phyloP scores from a whole-genome alignment of 805 yeast species.

The Priceomyces medius region DNA sequence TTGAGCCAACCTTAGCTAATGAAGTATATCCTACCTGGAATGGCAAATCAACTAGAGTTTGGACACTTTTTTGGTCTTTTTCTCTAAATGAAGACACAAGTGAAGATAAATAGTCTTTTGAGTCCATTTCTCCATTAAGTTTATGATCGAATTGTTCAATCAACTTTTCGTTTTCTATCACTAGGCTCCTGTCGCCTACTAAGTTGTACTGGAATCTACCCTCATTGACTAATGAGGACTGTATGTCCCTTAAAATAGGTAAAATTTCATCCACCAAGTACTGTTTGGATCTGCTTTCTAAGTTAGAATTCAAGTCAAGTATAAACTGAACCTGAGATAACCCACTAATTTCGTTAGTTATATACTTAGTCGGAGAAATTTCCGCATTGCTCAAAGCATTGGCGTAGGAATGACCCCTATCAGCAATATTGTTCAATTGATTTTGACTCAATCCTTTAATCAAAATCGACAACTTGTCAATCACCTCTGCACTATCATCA shows the following conservation, averaged over 20 bases:
- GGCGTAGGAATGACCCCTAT: slow-evolving; percentile 86
- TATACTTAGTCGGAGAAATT: slow-evolving; percentile 56
- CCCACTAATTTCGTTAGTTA: slow-evolving; percentile 70
- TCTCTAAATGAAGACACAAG: slow-evolving; percentile 16
- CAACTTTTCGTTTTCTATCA: slow-evolving; percentile 34
- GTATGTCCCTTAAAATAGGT: slow-evolving; percentile 59
- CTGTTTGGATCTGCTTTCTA: slow-evolving; percentile 40
- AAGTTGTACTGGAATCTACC: slow-evolving; percentile 50
- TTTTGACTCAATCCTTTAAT: slow-evolving; percentile 75
- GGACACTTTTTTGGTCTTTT: slow-evolving; percentile 10
- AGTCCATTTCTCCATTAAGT: slow-evolving; percentile 6
- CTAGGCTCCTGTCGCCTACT: slow-evolving; percentile 54
- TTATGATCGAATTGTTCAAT: slow-evolving; percentile 32
- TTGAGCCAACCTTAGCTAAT: slow-evolving; percentile 61
- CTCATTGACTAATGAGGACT: slow-evolving; percentile 38
- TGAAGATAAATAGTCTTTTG: slow-evolving; percentile 11
- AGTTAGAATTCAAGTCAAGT: slow-evolving; percentile 52
- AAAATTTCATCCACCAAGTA: slow-evolving; percentile 50
- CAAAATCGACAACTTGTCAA: slow-evolving; percentile 69
- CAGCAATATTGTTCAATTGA: slow-evolving; percentile 76
- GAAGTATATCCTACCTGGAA: slow-evolving; percentile 88
- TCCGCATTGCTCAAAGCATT: slow-evolving; percentile 63
- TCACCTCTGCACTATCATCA: slow-evolving; percentile 37
- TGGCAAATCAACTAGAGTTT: slow-evolving; percentile 67
- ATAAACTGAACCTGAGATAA: slow-evolving; percentile 73